Evolutionary conservation across 2,329 filamentous ascomycete genomes (phyloP).

Genomic region (Xylariaceae sp.): DNA sequence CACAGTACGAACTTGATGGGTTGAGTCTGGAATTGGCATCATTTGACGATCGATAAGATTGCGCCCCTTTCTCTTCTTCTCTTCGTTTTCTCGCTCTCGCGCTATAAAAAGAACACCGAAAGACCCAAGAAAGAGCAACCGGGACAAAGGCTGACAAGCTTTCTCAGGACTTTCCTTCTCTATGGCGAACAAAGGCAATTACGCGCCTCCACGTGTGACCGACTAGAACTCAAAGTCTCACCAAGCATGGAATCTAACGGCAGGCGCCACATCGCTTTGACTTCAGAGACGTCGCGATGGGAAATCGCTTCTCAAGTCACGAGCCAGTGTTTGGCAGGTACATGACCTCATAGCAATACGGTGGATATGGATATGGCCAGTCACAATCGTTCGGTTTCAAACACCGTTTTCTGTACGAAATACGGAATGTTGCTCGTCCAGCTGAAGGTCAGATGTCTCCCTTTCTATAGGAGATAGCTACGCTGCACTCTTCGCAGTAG

Average conservation of each 20-base stretch:
- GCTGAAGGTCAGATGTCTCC: too few species aligned
- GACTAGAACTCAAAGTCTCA: constrained; percentile 1
- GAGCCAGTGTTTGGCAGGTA: background rate
- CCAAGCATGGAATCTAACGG: constrained; percentile 1
- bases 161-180: background rate
- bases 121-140: background rate
- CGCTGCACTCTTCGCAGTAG: constrained; percentile 16
- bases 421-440: too few species aligned
- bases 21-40: too few species aligned
- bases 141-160: constrained; percentile 6
- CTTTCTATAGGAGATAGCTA: background rate
- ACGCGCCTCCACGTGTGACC: background rate
- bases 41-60: background rate
- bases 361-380: background rate
- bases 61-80: background rate
- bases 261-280: constrained; percentile 2
- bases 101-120: background rate
- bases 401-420: too few species aligned
- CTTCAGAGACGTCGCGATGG: background rate
- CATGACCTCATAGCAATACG: background rate
- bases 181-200: constrained; percentile 12
- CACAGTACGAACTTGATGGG: too few species aligned
- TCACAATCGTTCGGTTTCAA: background rate
- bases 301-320: background rate
- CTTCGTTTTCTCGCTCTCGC: background rate